Evolutionary conservation across 768 basidiomycete genomes (phyloP).

Genomic region (Cubamyces lactineus): DNA sequence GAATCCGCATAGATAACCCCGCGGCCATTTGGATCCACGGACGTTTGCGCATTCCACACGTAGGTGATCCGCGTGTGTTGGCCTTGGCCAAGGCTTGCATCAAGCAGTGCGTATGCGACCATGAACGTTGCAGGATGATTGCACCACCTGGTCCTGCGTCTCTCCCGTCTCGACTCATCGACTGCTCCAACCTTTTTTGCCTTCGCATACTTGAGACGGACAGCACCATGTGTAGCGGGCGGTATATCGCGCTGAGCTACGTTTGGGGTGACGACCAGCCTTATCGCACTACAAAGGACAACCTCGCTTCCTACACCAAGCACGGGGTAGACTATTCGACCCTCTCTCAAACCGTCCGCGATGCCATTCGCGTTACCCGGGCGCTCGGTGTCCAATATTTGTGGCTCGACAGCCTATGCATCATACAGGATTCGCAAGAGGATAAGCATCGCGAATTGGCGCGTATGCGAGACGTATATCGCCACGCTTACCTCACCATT

Average conservation of each 20-base stretch:
- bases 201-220: neutral
- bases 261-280: conserved; percentile 1
- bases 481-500: conserved; percentile 1
- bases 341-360: conserved; percentile 6
- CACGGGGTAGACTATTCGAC: neutral
- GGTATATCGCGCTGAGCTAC: conserved; percentile 2
- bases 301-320: neutral
- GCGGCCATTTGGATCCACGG: neutral
- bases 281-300: neutral
- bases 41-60: neutral
- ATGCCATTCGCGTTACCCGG: neutral
- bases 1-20: neutral
- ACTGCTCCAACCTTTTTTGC: neutral
- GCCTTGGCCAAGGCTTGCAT: neutral
- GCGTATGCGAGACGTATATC: neutral
- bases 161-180: neutral
- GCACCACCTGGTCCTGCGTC: neutral
- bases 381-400: neutral
- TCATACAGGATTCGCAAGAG: conserved; percentile 1
- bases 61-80: neutral
- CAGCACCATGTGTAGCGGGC: neutral
- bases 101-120: neutral
- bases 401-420: conserved; percentile 11
- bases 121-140: neutral
- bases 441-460: neutral